A percentile compares a stretch with the other conserved stretches of the same genome.
These are phyloP conservation scores for Alternaria consortialis DNA, from an alignment of 2,329 filamentous ascomycete species.

Conservation along the genomic window DNA sequence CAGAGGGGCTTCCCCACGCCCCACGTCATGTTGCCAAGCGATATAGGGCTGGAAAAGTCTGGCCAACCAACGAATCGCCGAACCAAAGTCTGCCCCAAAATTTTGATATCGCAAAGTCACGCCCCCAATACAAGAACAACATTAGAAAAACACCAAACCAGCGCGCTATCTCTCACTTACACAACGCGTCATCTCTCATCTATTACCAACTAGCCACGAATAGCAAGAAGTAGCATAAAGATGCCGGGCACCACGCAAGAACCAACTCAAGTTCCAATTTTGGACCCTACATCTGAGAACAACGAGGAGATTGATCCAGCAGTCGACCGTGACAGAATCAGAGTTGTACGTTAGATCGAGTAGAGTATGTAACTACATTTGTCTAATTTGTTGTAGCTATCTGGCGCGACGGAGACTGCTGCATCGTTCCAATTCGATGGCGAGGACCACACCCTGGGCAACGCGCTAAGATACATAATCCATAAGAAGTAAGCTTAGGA, in stretches of 20 bases:
- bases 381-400: conserved; percentile 66
- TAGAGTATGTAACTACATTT: not conserved
- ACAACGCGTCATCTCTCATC: not conserved
- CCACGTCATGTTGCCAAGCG: conserved; percentile 36
- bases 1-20: conserved; percentile 30
- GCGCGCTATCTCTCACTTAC: not conserved
- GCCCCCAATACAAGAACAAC: conserved; percentile 8
- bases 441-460: conserved; percentile 95
- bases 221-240: conserved; percentile 14
- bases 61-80: conserved; percentile 34
- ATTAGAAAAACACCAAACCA: not conserved
- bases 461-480: conserved; percentile 91
- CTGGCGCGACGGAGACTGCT: conserved; percentile 82
- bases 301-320: conserved; percentile 45
- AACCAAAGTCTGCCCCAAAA: conserved; percentile 35
- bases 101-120: conserved; percentile 39
- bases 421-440: conserved; percentile 94
- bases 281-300: conserved; percentile 36
- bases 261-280: conserved; percentile 26
- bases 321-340: conserved; percentile 55
- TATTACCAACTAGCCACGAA: not conserved
- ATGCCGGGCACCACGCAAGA: conserved; percentile 37
- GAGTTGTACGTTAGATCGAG: conserved; percentile 50
- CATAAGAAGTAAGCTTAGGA: conserved; percentile 86
- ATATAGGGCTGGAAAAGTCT: conserved; percentile 41